Evolutionary conservation across 148 eudicot species (phyloP).

Genomic region (Rhododendron molle): DNA sequence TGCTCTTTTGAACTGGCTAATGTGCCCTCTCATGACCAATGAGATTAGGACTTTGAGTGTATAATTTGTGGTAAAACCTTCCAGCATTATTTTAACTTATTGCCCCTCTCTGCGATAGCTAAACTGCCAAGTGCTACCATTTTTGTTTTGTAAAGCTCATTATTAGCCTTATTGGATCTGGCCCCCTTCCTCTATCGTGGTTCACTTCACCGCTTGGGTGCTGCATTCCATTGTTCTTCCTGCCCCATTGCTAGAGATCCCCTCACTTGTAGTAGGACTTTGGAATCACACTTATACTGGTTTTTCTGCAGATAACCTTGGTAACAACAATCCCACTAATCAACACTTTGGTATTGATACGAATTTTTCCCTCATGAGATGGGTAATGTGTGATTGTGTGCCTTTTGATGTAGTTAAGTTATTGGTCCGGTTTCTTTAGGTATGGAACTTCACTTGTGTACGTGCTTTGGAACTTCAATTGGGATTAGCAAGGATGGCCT

Average conservation of each 20-base stretch:
- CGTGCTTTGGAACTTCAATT: background rate
- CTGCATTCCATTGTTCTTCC: conserved; percentile 15
- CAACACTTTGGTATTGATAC: background rate
- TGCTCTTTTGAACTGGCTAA: background rate
- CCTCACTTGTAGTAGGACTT: conserved; percentile 26
- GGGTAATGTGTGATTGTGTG: background rate
- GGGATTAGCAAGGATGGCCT: background rate
- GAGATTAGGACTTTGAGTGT: background rate
- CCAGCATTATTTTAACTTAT: background rate
- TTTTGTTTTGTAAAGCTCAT: conserved; percentile 40
- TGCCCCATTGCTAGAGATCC: conserved; percentile 37
- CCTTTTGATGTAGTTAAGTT: background rate
- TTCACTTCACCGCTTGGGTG: conserved; percentile 46
- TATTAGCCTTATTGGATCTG: conserved; percentile 13
- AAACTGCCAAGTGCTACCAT: conserved; percentile 34
- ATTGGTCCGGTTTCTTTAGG: background rate
- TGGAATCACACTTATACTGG: conserved; percentile 19
- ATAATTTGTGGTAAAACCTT: background rate
- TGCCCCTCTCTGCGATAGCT: background rate
- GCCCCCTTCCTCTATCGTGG: conserved; percentile 41
- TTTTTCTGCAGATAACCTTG: conserved; percentile 30
- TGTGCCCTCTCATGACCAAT: background rate
- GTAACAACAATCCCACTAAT: conserved; percentile 1
- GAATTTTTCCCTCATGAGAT: background rate
- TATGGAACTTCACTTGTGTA: background rate